Evolutionary conservation across 2,329 filamentous ascomycete genomes (phyloP).

Genomic region (Fusarium fracticaudum): DNA sequence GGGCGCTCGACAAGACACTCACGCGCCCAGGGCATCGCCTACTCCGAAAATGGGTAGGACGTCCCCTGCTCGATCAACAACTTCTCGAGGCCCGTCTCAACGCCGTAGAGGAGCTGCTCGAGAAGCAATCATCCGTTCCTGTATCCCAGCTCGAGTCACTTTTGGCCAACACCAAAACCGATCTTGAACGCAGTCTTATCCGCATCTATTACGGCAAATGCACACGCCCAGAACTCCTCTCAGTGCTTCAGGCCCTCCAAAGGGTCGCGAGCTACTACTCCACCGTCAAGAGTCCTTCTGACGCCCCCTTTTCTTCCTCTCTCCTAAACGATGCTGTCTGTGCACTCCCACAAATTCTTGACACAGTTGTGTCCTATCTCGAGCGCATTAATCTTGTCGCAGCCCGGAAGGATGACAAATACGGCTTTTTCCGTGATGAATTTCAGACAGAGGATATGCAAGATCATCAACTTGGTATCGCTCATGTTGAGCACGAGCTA

Average conservation of each 20-base stretch:
- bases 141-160: slow-evolving; percentile 80
- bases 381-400: slow-evolving; percentile 87
- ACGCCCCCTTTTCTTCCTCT: slow-evolving; percentile 77
- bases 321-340: slow-evolving; percentile 77
- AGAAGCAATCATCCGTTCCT: slow-evolving; percentile 70
- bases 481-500: slow-evolving; percentile 89
- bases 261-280: slow-evolving; percentile 81
- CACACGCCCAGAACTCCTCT: slow-evolving; percentile 85
- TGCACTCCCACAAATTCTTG: slow-evolving; percentile 78
- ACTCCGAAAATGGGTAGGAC: slow-evolving; percentile 93
- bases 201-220: slow-evolving; percentile 98
- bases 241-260: slow-evolving; percentile 86
- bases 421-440: slow-evolving; percentile 88
- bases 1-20: slow-evolving; percentile 91
- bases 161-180: slow-evolving; percentile 75
- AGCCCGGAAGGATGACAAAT: slow-evolving; percentile 89
- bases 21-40: slow-evolving; percentile 90
- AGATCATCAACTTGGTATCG: slow-evolving; percentile 89
- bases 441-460: slow-evolving; percentile 90
- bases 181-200: slow-evolving; percentile 92
- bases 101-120: slow-evolving; percentile 86
- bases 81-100: slow-evolving; percentile 80
- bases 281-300: slow-evolving; percentile 69
- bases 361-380: slow-evolving; percentile 77
- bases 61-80: slow-evolving; percentile 81